Evolutionary conservation across 2,329 filamentous ascomycete genomes (phyloP), one percentile per base, ranked within the genome.

Genomic region (Penicillium sp.): DNA sequence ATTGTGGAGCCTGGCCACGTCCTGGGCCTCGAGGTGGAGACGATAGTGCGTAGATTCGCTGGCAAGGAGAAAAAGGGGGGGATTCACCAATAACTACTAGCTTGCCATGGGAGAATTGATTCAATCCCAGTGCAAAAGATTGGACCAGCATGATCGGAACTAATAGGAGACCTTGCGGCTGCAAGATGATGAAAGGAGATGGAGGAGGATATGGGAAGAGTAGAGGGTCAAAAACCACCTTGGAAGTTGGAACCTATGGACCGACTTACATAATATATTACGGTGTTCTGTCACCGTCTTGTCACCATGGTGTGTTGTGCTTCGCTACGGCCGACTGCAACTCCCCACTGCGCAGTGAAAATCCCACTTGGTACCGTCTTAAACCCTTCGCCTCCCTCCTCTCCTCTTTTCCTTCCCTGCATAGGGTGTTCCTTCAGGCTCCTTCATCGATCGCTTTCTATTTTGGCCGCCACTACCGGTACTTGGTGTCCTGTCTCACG

Each of bases 401-500:
- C 59, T 58, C 38, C 40, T 65, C 55, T 57, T 63, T 49, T 57
- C 54, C 58, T 55, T 58, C 56, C 61, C 53, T 37, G 58, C 61
- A 70, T 70, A 64, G 66, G 63, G 67, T 65, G 66, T 68, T 67
- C 63, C 67, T 72, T 67, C 71, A 55, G 68, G 72, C 71, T 72
- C 72, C 66, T 65, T 66, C 70, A 73, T 74, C 71, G 73, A 75
- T 72, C 72, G 73, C 68, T 70, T 73, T 71, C 59, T 72, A 67
- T 72, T 72, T 75, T 79, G 76, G 76, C 76, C 76, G 76, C 76
- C 76, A 78, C 76, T 78, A 76, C 76, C 76, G 76, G 75, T 77
- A 72, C 73, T 78, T 78, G 76, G 76, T 79, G 76, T 79, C 76
- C 76, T 78, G 76, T 79, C 76, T 78, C 72, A 77, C 76, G 77